Percentiles rank a stretch among this genome's conserved stretches.
Evolutionary conservation across 2,329 filamentous ascomycete genomes (phyloP).

Genomic region (Fusarium torulosum): DNA sequence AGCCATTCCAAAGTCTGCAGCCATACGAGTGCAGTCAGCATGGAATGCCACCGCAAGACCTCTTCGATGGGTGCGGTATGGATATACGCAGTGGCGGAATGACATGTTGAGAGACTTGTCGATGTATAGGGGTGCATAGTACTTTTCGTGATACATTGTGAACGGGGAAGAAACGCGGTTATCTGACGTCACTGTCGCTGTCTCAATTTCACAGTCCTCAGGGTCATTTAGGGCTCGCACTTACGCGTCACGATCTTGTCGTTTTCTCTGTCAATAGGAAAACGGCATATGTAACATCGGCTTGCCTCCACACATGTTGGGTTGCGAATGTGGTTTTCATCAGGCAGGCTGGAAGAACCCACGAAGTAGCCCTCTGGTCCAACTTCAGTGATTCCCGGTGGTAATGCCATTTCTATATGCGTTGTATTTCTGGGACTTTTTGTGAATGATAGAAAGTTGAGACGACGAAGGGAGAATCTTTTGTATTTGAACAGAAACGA

Average conservation of each 20-base stretch:
- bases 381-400: neutral
- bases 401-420: neutral
- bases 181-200: neutral
- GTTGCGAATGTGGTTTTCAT: conserved; percentile 13
- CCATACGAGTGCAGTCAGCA: neutral
- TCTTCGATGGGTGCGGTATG: neutral
- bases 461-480: neutral
- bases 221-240: fast-evolving
- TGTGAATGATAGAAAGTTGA: neutral
- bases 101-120: neutral
- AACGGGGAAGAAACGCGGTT: neutral
- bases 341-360: neutral
- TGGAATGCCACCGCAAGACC: conserved; percentile 14
- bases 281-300: conserved; percentile 10
- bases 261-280: neutral
- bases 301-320: conserved; percentile 17
- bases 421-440: no score
- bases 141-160: neutral
- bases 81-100: neutral
- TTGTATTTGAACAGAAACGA: neutral
- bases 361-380: neutral
- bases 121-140: neutral
- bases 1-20: neutral
- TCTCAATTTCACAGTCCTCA: fast-evolving
- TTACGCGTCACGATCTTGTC: neutral